Conservation (phyloP, 2,329 filamentous ascomycete genomes). For the Zalaria obscura region DNA sequence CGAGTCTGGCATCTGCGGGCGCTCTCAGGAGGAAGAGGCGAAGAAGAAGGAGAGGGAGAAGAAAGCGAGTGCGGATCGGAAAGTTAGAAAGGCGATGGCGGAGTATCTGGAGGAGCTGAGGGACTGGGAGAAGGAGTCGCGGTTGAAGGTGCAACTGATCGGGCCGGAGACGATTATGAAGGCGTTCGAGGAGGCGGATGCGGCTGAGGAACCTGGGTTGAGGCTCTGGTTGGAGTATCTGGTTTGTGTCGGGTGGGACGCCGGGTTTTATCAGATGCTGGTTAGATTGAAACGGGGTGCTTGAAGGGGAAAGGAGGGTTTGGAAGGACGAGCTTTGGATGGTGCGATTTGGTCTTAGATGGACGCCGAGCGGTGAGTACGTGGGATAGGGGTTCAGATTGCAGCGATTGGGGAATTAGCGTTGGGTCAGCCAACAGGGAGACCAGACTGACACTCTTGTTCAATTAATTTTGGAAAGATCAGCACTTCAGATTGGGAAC, state of each 20-base stretch:
- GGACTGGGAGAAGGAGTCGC: slow-evolving; percentile 25
- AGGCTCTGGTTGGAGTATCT: slow-evolving; percentile 35
- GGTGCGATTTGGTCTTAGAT: too few relatives aligned
- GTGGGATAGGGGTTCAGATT: too few relatives aligned
- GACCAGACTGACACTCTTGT: too few relatives aligned
- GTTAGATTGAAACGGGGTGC: slow-evolving; percentile 9
- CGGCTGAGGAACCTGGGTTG: slow-evolving; percentile 23
- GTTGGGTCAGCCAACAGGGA: too few relatives aligned
- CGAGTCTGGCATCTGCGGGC: not conserved
- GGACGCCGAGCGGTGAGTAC: too few relatives aligned
- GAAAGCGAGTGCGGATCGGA: too few relatives aligned
- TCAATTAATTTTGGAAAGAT: too few relatives aligned
- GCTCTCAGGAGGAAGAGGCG: slow-evolving; percentile 1
- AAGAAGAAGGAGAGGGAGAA: slow-evolving; percentile 13
- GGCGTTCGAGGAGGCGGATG: slow-evolving; percentile 25
- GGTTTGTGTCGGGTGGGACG: slow-evolving; percentile 26
- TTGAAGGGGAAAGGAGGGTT: not conserved
- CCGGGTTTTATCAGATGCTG: slow-evolving; percentile 27
- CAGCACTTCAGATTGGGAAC: too few relatives aligned
- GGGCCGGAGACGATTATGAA: slow-evolving; percentile 23
- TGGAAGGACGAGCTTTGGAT: too few relatives aligned
- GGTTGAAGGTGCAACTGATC: slow-evolving; percentile 20
- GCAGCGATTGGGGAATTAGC: too few relatives aligned
- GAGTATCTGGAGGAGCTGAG: slow-evolving; percentile 20
- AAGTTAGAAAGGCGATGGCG: slow-evolving; percentile 13